Evolutionary conservation across 371 early-diverging fungal species (phyloP), one percentile per base, ranked within the genome.

Genomic region (Mortierella sp.): DNA sequence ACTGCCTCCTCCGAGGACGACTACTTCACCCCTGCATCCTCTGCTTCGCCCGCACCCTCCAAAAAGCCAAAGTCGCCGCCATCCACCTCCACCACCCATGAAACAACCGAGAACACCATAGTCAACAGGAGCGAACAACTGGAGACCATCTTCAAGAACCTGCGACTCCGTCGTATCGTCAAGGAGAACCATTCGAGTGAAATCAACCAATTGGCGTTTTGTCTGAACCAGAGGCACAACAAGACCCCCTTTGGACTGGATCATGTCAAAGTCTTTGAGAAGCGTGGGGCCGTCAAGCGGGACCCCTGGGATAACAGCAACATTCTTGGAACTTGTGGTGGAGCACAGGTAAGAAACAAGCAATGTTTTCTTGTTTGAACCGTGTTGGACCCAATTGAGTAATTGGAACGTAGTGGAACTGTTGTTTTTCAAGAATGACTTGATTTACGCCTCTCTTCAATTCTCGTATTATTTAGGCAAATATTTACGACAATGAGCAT

Each of bases 401-500:
- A n/a, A n/a, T n/a, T n/a, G n/a, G n/a, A n/a, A n/a, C n/a, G n/a
- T n/a, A n/a, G n/a, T n/a, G n/a, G n/a, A n/a, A n/a, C n/a, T n/a
- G n/a, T n/a, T n/a, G n/a, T n/a, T n/a, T n/a, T n/a, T n/a, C 52
- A 8, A 22, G 19, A 47, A 8, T 52, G 13, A 34, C 26, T 29
- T 61, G 34, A 50, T 11, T 19, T 5, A 26, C 24, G 29, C 31
- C 24, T 43, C 66, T 53, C 43, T 65, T 69, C 29, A 7, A 1
- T 55, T 34, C 29, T 16, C 37, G 31, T 61, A 19, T 14, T 47
- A 50, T 64, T 14, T 74, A 96, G 93, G 90, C 94, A 31, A 96
- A 92, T 71, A 88, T 96, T 9, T 97, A 95, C 74, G 97, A 97
- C 80, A 97, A 97, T 85, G 96, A 96, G 84, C 96, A 97, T 78